Percentiles rank a stretch among this genome's conserved stretches.
These are phyloP conservation scores for Dorcoceras hygrometricum DNA, from an alignment of 257 asterid species.

Conservation along the genomic window DNA sequence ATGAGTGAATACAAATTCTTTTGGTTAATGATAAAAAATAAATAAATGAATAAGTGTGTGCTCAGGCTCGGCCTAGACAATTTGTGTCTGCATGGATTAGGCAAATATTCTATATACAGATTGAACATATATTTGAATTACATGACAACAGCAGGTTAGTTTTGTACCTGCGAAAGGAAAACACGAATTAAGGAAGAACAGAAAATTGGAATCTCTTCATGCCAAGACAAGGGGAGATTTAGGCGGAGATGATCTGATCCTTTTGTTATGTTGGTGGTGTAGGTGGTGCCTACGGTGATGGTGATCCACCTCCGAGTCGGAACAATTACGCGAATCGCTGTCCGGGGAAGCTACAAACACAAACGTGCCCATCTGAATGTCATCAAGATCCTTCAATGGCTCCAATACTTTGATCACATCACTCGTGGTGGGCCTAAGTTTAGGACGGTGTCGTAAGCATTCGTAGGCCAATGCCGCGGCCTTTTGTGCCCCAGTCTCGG, in stretches of 20 bases:
- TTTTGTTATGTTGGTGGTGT: background rate
- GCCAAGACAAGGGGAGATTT: background rate
- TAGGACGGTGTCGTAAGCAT: conserved; percentile 36
- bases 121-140: no score
- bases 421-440: conserved; percentile 33
- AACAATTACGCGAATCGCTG: background rate
- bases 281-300: background rate
- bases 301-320: background rate
- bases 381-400: conserved; percentile 28
- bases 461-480: conserved; percentile 35
- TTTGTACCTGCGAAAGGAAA: no score
- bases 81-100: background rate
- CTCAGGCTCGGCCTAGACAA: background rate
- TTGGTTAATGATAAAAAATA: no score
- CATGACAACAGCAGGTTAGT: background rate
- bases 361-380: conserved; percentile 24
- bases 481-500: conserved; percentile 31
- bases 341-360: conserved; percentile 24
- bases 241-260: background rate
- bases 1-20: no score
- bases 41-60: background rate
- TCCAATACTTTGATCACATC: conserved; percentile 32
- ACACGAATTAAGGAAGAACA: no score
- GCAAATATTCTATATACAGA: background rate
- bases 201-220: background rate